Conservation (phyloP, 345 rosid species). For the Salix purpurea region DNA sequence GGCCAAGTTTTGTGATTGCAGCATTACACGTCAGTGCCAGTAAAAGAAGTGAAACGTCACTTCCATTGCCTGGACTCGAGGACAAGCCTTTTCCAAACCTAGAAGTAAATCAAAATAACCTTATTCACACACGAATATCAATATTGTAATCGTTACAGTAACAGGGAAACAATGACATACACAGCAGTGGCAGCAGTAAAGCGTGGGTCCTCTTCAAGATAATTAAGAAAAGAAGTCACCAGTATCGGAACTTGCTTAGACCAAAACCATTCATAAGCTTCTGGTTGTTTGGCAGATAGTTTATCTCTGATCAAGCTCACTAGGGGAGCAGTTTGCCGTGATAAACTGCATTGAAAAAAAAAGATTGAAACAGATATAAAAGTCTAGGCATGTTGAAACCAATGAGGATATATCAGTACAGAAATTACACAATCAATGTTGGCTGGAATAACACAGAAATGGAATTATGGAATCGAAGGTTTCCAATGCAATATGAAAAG, state of each 20-base stretch:
- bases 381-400: conserved; percentile 5
- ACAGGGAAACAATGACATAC: conserved; percentile 37
- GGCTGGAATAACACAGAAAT: neutral
- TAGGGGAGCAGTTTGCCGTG: conserved; percentile 67
- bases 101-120: conserved; percentile 21
- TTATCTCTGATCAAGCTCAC: conserved; percentile 82
- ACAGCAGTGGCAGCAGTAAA: conserved; percentile 51
- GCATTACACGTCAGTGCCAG: conserved; percentile 76
- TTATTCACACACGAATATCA: conserved; percentile 13
- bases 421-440: neutral
- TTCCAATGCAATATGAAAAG: neutral
- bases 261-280: conserved; percentile 77
- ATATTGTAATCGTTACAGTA: conserved; percentile 13
- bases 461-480: neutral
- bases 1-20: conserved; percentile 83
- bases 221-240: conserved; percentile 56
- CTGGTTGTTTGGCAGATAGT: conserved; percentile 69
- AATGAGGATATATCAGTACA: neutral
- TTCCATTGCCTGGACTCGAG: conserved; percentile 44
- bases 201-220: conserved; percentile 58
- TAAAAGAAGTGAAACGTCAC: conserved; percentile 71
- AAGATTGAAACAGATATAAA: conserved; percentile 9
- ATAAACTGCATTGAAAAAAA: conserved; percentile 54
- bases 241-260: conserved; percentile 64
- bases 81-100: conserved; percentile 51